Evolutionary conservation across 1,284 basidiomycete species (phyloP), one percentile per base, ranked within the genome.

Genomic region (Rhodotorula glutinis): DNA sequence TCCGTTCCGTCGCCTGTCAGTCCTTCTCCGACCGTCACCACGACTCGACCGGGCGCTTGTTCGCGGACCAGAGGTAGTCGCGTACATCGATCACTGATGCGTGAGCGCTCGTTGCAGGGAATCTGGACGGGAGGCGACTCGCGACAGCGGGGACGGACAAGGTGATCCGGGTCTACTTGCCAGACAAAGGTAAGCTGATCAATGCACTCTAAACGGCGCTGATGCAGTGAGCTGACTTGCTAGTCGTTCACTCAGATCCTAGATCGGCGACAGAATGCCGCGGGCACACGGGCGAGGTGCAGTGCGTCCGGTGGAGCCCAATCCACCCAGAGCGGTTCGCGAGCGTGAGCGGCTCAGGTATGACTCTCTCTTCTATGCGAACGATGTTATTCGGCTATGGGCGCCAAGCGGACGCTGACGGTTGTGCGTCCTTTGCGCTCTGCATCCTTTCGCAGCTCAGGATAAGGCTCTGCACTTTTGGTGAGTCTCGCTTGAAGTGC

Each of bases 391-490:
- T 33, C 4, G 10, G 38, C 53, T 11, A 33, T 25, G 23, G 11
- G 4, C 7, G 23, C 2, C 10, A 19, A 3, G 38, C 25, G 25
- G 33, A 21, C 38, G 19, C 3, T 27, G 23, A 7, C 13, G 52
- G 2, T 17, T 8, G 33, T 10, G 5, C n/a, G n/a, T 5, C n/a
- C n/a, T 17, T 41, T 23, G 16, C 27, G 51, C 23, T 47, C 8
- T n/a, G n/a, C 16, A 4, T 23, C 11, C 0, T 13, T 25, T 3
- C 13, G 38, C 57, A 73, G 66, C 49, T 0, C n/a, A 33, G 8
- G 72, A 73, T 53, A 71, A 63, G 21, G 57, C 62, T 1, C 29
- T 73, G 41, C 60, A 71, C 41, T 73, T 73, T 61, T 73, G 72
- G 72, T 73, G 2, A 53, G 63, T 57, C 44, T 23, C 23, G 14